Evolutionary conservation across 192 early-diverging fungal genomes (phyloP), one percentile per base, ranked within the genome.

Genomic region (Spinellus fusiger): DNA sequence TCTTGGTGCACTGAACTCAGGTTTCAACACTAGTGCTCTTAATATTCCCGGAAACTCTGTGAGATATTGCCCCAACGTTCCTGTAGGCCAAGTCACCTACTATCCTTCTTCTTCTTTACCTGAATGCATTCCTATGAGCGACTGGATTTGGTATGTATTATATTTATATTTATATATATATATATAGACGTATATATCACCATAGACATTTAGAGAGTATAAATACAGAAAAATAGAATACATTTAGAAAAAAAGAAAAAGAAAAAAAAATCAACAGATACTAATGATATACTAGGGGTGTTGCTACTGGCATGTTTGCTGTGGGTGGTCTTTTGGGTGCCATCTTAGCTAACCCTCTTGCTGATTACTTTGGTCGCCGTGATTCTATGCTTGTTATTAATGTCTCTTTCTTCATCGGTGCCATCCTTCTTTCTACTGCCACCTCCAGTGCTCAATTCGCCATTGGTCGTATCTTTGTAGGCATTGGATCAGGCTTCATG

Each of bases 301-400:
- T 80, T 31, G 76, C 79, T 12, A 80, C 77, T 55, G 84, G 80
- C 58, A 75, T 79, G 68, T 82, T 73, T 56, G 77, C 82, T 12
- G 62, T 82, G 32, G 89, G 87, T 44, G 88, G 86, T 33, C 71
- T 89, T n/a, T 16, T 81, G 9, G 89, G 89, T 27, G 88, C 77
- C 26, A 65, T 89, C 27, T 62, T 77, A n/a, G 85, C 84, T 49
- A 83, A 80, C 33, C 63, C 68, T n/a, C 69, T 87, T 56, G 75
- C 84, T 28, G 68, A 81, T 60, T 55, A 62, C 44, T 80, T 77
- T 51, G 89, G 89, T 18, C 84, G 88, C 61, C 82, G 85, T 61
- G 76, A 80, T 37, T 64, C 77, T 8, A 73, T 85, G 51, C 61
- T 85, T 25, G 58, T 67, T 49, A 75, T 71, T 64, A 85, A 85